Conservation (phyloP, 164 flowering plant species). For the Vitis labrusca region DNA sequence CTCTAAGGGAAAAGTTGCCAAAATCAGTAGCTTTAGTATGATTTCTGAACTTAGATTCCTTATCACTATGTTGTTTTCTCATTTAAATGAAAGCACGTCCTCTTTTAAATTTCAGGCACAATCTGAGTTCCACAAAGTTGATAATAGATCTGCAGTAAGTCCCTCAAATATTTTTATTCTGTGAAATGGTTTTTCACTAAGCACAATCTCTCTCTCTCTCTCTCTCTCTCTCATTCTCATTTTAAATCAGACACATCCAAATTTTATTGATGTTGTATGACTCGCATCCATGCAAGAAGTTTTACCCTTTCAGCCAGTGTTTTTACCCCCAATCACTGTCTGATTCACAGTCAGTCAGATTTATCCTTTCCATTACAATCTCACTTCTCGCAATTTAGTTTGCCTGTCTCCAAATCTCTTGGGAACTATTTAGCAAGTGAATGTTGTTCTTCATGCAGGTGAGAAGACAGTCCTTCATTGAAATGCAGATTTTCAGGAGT, state of each 20-base stretch:
- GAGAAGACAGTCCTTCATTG: conserved; percentile 62
- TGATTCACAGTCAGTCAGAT: neutral
- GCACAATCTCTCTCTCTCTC: too few species aligned
- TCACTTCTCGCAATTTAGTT: neutral
- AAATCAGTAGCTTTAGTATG: conserved; percentile 21
- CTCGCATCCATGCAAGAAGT: too few species aligned
- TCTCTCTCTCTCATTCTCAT: too few species aligned
- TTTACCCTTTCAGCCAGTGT: too few species aligned
- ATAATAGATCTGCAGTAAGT: conserved; percentile 58
- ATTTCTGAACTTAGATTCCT: neutral
- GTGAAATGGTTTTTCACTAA: neutral
- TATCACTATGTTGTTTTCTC: neutral
- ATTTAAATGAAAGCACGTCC: too few species aligned
- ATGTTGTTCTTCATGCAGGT: conserved; percentile 46
- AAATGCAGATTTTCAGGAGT: conserved; percentile 59
- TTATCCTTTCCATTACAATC: neutral
- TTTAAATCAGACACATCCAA: too few species aligned
- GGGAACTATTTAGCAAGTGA: neutral
- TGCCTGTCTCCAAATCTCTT: neutral
- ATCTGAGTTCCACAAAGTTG: conserved; percentile 19
- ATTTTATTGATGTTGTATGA: too few species aligned
- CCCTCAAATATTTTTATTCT: neutral
- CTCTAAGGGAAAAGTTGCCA: conserved; percentile 11
- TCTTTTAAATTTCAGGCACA: conserved; percentile 42
- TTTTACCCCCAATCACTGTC: neutral